phyloP scores from a whole-genome alignment of 768 basidiomycete genomes.

The Exidia glandulosa region DNA sequence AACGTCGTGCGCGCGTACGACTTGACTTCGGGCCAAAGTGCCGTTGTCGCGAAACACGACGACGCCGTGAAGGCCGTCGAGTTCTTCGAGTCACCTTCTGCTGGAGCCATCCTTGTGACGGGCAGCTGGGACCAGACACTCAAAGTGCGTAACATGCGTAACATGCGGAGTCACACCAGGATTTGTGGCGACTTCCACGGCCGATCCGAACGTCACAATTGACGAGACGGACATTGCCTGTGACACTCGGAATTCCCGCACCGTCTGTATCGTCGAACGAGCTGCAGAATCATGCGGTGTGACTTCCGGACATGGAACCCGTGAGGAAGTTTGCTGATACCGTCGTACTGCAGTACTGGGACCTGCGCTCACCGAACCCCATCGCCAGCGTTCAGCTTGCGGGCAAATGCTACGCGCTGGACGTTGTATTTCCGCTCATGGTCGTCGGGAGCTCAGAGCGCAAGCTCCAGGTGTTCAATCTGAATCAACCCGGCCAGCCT shows the following conservation, averaged over 20 bases:
- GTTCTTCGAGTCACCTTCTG: conserved; percentile 4
- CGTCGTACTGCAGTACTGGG: conserved; percentile 27
- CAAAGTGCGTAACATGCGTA: conserved; percentile 18
- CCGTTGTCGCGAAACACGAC: conserved; percentile 24
- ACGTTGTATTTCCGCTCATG: conserved; percentile 9
- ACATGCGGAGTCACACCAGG: neutral
- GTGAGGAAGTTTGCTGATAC: too few relatives aligned
- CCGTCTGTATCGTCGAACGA: too few relatives aligned
- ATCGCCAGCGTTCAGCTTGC: conserved; percentile 21
- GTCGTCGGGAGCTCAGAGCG: conserved; percentile 28
- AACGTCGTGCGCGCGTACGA: conserved; percentile 29
- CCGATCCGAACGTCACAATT: too few relatives aligned
- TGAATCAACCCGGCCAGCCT: conserved; percentile 17
- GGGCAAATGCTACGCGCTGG: conserved; percentile 22
- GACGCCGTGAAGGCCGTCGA: conserved; percentile 20
- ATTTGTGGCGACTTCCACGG: neutral
- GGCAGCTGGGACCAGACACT: conserved; percentile 34
- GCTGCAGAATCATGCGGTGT: too few relatives aligned
- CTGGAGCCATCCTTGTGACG: conserved; percentile 20
- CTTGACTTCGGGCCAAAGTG: conserved; percentile 19
- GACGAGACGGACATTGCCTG: too few relatives aligned
- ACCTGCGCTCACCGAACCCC: conserved; percentile 22
- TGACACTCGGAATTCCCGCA: too few relatives aligned
- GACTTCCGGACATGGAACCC: too few relatives aligned
- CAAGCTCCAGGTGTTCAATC: conserved; percentile 24